Evolutionary conservation across 192 early-diverging fungal genomes (phyloP), one percentile per base, ranked within the genome.

Genomic region (Allomyces arbusculus): DNA sequence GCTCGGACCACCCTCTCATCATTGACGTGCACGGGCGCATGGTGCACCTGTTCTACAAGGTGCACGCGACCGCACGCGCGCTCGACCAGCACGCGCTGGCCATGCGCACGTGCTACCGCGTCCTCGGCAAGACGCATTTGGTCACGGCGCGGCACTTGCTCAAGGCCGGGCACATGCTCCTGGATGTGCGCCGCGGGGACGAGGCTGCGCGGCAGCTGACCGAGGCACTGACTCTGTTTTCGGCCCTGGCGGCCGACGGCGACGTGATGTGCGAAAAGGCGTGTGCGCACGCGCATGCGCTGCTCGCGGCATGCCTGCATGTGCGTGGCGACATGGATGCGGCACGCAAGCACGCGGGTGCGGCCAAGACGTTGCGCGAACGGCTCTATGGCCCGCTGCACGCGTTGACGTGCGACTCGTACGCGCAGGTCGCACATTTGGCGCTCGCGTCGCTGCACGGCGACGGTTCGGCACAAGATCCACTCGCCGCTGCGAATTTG

Each of bases 71-170:
- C 25, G 61, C 64, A 28, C 64, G 67, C 23, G 76, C 77, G 5
- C 55, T 78, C 64, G 73, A 77, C 25, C 74, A 68, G 55, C 76
- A 78, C 65, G 61, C 50, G n/a, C 62, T 24, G 12, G 71, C 70
- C 65, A 28, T 81, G 67, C 69, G 69, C 16, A 72, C 76, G 69
- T 75, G 74, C 23, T 44, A 74, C 4, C 63, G 71, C 22, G 62
- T 67, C 12, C 64, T 81, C 14, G 79, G 79, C 9, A 77, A 77
- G 69, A 75, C 66, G 23, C 79, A 81, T 62, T 24, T 68, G 8
- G 68, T 74, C 19, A 81, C 79, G 33, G 79, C 75, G 9, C 77
- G 75, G 8, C 78, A 81, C 68, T 64, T 78, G 22, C 67, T 73
- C 4, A 68, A 73, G 70, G 78, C 50, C 50, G 20, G 12, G 12